Base-by-base conservation (phyloP, 148 eudicot genomes). In the Dianthus caryophyllus region DNA sequence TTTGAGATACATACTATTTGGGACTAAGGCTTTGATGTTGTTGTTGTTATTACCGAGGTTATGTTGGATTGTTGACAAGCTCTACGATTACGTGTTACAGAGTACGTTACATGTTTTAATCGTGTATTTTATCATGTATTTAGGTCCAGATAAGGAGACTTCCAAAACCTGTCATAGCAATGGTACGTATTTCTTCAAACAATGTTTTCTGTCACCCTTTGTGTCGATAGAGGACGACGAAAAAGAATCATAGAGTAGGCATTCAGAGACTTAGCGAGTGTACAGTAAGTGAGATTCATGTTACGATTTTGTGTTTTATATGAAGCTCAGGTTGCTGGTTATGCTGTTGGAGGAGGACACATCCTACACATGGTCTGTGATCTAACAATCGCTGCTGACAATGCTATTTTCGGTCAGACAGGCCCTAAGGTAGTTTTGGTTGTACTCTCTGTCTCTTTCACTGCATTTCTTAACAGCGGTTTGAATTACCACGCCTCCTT, bases 261-360 rank as follows among this genome's bases (percentile, higher is more conserved):
- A 52, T 52, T 52, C 57, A 55, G 31, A n/a, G n/a, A n/a, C n/a
- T n/a, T n/a, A n/a, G n/a, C n/a, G 38, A 57, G 33, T 27, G 16
- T 5, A 27, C 0, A 5, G 36, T 26, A 29, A 33, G 20, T 29
- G 36, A 51, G 33, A 50, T 61, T 49, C 14, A 20, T 36, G 38
- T 17, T 24, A 55, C 24, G 3, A 30, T 20, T 10, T 18, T 26
- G 38, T 52, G 30, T 31, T 31, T 17, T 73, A 14, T 63, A 13
- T 53, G 25, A 43, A 44, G 33, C 51, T 16, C 56, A 94, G 98
- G 98, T 94, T 90, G 97, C 98, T 77, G 98, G 98, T 56, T 94
- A 87, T 77, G 98, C 98, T 68, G 87, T 94, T 51, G 98, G 98
- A 50, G 98, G 98, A 65, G 98, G 98, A 64, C 97, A 94, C 67